Base-by-base conservation (phyloP, 345 rosid species). In the Boechera retrofracta region DNA sequence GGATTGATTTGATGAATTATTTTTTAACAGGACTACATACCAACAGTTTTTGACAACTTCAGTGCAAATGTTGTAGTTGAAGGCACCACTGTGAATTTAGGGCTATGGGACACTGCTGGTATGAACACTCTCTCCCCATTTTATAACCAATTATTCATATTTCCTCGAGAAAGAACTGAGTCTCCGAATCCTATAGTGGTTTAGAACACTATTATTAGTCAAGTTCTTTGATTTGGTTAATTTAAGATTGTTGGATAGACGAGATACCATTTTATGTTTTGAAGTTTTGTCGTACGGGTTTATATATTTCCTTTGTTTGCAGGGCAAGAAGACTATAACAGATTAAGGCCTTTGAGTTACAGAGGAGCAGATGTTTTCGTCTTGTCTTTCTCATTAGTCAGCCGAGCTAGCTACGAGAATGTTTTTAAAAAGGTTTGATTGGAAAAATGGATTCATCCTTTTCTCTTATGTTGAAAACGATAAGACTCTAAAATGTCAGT, bases 71-170 rank as follows among this genome's bases (percentile, higher is more conserved):
- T 94, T 69, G 85, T 90, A 26, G 92, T 86, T 73, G 98, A 94
- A 85, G 94, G 95, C 76, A 90, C 83, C 76, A 91, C 98, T 69
- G 97, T 94, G 47, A 94, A 92, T 79, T 82, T 94, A 79, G 98
- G 98, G 10, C 91, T 94, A 31, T 94, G 98, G 98, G 98, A 94
- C 55, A 94, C 98, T 59, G 98, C 97, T 87, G 98, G 98, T 93
- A 91, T 76, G 60, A 49, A 42, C 79, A 21, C 63, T 77, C 33
- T n/a, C 49, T 8, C 35, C 16, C 9, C 7, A 38, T 24, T 53
- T 53, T 39, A 26, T 31, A 45, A 54, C 32, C 4, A 44, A 7
- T 45, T 64, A 5, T 65, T 28, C 5, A 44, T 8, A 4, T 41
- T 13, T 41, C 26, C 35, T 21, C 1, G 10, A 10, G 32, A 62